A percentile compares a stretch with the other conserved stretches of the same genome.
Evolutionary conservation across 163 green algal species (phyloP).

Genomic region (Scenedesmus sp.): DNA sequence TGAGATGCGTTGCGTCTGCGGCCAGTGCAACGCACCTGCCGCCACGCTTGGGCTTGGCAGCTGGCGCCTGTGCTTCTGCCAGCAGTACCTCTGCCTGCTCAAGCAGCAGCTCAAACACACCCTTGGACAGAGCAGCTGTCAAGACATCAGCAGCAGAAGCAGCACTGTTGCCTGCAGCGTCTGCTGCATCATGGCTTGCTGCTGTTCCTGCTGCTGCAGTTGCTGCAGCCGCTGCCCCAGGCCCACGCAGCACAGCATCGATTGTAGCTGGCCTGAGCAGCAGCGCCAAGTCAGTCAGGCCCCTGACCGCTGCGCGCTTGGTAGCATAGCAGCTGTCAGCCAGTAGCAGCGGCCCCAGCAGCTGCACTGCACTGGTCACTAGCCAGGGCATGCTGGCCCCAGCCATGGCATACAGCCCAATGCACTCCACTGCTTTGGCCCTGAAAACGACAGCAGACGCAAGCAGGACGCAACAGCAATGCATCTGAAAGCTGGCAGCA

Average conservation of each 20-base stretch:
- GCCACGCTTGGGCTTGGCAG: background rate
- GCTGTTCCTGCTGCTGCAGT: background rate
- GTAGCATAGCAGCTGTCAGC: background rate
- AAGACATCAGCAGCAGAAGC: background rate
- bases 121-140: background rate
- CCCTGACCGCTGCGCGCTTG: background rate
- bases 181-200: background rate
- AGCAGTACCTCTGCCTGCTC: slow-evolving; percentile 40
- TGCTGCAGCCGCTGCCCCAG: background rate
- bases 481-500: no score
- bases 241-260: slow-evolving; percentile 21
- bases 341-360: background rate
- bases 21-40: background rate
- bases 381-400: background rate
- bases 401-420: slow-evolving; percentile 31
- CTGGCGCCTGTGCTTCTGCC: slow-evolving; percentile 11
- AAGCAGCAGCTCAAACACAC: slow-evolving; percentile 45
- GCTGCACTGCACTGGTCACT: slow-evolving; percentile 8
- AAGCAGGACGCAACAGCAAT: background rate
- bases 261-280: slow-evolving; percentile 39
- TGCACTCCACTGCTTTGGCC: slow-evolving; percentile 44
- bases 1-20: background rate
- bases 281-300: slow-evolving; percentile 37
- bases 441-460: slow-evolving; percentile 1
- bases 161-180: background rate